Evolutionary conservation across 2,329 filamentous ascomycete species (phyloP).

Genomic region (Botryotinia globosa): DNA sequence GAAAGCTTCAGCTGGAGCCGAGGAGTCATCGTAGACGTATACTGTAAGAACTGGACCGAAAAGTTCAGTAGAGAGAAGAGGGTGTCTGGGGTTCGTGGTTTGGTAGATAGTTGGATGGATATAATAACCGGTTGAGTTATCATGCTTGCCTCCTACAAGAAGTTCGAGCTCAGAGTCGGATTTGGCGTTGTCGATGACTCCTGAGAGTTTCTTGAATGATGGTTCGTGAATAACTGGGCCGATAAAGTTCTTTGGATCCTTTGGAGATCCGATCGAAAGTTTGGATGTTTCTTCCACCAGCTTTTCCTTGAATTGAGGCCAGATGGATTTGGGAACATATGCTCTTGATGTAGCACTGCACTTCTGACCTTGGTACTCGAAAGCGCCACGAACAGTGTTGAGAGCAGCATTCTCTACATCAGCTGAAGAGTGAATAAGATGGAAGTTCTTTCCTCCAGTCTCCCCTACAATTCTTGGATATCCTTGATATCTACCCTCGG

Average conservation of each 20-base stretch:
- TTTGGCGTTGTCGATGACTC: constrained; percentile 77
- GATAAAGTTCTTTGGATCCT: constrained; percentile 72
- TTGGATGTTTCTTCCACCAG: constrained; percentile 65
- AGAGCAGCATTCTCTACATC: constrained; percentile 75
- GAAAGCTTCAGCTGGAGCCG: constrained; percentile 53
- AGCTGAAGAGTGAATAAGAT: constrained; percentile 73
- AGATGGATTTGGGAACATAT: constrained; percentile 74
- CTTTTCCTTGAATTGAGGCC: constrained; percentile 66
- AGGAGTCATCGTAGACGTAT: constrained; percentile 73
- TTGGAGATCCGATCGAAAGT: constrained; percentile 68
- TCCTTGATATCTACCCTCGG: constrained; percentile 74
- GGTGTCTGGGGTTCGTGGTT: constrained; percentile 69
- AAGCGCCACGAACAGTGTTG: constrained; percentile 81
- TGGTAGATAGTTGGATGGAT: constrained; percentile 80
- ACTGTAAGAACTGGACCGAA: constrained; percentile 75
- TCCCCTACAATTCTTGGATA: constrained; percentile 90
- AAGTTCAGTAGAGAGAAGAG: constrained; percentile 72
- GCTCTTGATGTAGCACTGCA: constrained; percentile 80
- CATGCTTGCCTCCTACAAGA: constrained; percentile 72
- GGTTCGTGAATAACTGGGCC: constrained; percentile 84
- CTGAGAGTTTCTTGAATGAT: constrained; percentile 76
- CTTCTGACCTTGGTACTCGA: constrained; percentile 90
- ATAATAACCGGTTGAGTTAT: constrained; percentile 76
- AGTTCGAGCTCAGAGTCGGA: constrained; percentile 69
- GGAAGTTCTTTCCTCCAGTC: constrained; percentile 93